These are phyloP conservation scores for Pistacia atlantica DNA, from an alignment of 345 rosid genomes.

Conservation along the genomic window DNA sequence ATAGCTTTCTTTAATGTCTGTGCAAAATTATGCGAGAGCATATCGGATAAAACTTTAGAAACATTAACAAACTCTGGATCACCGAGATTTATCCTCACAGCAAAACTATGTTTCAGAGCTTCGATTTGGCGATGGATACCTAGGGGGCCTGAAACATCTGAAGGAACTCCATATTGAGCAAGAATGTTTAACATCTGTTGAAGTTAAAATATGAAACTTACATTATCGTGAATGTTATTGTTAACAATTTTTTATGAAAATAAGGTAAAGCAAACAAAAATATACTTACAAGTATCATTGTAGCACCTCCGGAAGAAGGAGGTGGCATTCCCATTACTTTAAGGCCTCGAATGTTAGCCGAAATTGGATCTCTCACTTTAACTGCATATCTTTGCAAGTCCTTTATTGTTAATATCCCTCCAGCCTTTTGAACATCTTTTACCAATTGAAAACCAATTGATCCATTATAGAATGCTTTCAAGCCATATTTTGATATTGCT, in stretches of 20 bases:
- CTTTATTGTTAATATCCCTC: slow-evolving; percentile 56
- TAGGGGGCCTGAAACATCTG: slow-evolving; percentile 42
- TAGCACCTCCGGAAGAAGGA: slow-evolving; percentile 61
- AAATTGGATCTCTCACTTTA: slow-evolving; percentile 41
- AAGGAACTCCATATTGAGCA: slow-evolving; percentile 42
- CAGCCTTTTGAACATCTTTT: slow-evolving; percentile 42
- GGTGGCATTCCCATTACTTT: slow-evolving; percentile 63
- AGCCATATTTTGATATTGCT: slow-evolving; percentile 35
- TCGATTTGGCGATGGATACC: slow-evolving; percentile 61
- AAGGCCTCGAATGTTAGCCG: slow-evolving; percentile 41
- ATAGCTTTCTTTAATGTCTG: slow-evolving; percentile 43
- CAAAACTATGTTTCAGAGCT: slow-evolving; percentile 65
- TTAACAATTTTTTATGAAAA: background rate
- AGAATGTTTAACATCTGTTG: slow-evolving; percentile 56
- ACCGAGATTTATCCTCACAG: slow-evolving; percentile 67
- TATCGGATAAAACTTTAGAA: slow-evolving; percentile 45
- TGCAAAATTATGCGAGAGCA: slow-evolving; percentile 61
- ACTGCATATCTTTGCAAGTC: slow-evolving; percentile 54
- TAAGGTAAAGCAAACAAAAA: background rate
- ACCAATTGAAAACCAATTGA: slow-evolving; percentile 42
- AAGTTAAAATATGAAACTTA: slow-evolving; percentile 7
- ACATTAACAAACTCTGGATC: slow-evolving; percentile 59
- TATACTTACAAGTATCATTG: slow-evolving; percentile 55
- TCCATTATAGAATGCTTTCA: slow-evolving; percentile 57
- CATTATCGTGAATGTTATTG: background rate